phyloP scores from a whole-genome alignment of 805 yeast species.

The Yamadazyma tumulicola region DNA sequence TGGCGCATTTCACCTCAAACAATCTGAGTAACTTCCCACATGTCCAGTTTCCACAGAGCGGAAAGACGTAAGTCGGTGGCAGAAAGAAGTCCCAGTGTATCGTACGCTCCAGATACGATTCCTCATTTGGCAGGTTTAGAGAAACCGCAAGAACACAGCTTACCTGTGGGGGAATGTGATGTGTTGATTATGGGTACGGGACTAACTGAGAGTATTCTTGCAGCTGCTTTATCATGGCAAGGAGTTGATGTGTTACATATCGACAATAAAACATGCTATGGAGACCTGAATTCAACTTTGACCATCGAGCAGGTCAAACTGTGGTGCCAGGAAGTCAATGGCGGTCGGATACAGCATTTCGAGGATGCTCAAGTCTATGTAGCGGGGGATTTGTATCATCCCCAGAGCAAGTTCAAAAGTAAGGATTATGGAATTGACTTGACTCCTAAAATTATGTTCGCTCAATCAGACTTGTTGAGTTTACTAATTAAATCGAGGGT shows the following conservation, averaged over 20 bases:
- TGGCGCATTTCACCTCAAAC: too few species aligned
- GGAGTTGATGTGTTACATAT: constrained; percentile 94
- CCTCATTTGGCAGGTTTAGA: constrained; percentile 79
- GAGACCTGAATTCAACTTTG: constrained; percentile 82
- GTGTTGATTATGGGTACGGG: constrained; percentile 94
- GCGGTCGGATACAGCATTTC: constrained; percentile 42
- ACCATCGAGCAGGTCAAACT: constrained; percentile 80
- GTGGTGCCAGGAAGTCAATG: constrained; percentile 77
- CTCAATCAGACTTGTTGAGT: constrained; percentile 81
- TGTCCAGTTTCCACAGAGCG: constrained; percentile 15
- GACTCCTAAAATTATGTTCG: constrained; percentile 82
- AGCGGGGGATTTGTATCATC: constrained; percentile 48
- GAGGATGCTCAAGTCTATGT: constrained; percentile 77
- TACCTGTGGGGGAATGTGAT: constrained; percentile 68
- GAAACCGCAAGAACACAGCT: constrained; percentile 61
- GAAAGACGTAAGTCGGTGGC: constrained; percentile 45
- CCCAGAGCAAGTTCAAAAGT: constrained; percentile 26
- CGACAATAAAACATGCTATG: constrained; percentile 81
- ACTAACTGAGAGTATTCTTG: constrained; percentile 77
- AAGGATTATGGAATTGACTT: constrained; percentile 85
- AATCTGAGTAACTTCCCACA: too few species aligned
- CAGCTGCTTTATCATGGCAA: constrained; percentile 96
- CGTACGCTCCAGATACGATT: constrained; percentile 44
- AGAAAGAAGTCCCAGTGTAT: constrained; percentile 43
- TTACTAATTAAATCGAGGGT: constrained; percentile 81